These are phyloP conservation scores for Venturia asperata DNA, from an alignment of 2,329 filamentous ascomycete genomes.

Conservation along the genomic window DNA sequence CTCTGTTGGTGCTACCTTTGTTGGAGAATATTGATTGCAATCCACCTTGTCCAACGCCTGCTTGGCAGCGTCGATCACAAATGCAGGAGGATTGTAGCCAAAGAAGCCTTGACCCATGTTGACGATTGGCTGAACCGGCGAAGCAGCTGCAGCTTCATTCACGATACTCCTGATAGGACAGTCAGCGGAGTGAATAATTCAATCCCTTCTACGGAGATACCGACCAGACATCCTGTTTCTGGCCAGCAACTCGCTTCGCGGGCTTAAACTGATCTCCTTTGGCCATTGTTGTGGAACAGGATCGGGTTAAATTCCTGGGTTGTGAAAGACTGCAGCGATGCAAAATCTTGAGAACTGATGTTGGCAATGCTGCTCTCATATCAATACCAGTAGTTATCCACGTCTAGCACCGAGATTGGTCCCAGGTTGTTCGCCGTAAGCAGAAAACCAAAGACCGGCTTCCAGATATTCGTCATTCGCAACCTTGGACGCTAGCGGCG, in stretches of 20 bases:
- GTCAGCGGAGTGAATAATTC: conserved; percentile 2
- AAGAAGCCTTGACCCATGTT: conserved; percentile 73
- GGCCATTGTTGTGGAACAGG: conserved; percentile 18
- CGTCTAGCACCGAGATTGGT: background rate
- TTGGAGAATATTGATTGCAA: conserved; percentile 97
- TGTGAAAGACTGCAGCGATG: background rate
- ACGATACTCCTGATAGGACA: conserved; percentile 53
- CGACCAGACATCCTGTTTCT: conserved; percentile 54
- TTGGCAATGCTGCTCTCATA: background rate
- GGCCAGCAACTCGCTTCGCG: conserved; percentile 47
- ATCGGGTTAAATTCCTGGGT: background rate
- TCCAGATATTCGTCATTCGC: background rate
- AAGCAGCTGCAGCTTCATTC: conserved; percentile 59
- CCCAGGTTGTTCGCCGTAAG: background rate
- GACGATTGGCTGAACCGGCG: conserved; percentile 57
- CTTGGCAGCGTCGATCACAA: conserved; percentile 88
- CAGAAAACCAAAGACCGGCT: background rate
- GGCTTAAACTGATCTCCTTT: conserved; percentile 39
- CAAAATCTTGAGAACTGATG: background rate
- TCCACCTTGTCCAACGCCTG: conserved; percentile 82
- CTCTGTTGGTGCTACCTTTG: conserved; percentile 43
- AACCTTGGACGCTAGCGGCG: background rate
- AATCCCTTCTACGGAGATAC: background rate
- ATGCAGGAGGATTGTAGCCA: conserved; percentile 88
- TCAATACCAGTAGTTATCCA: no score